Percentiles rank a stretch among this genome's conserved stretches.
Conservation (phyloP, 2,329 filamentous ascomycete genomes). For the Alternaria novae-zelandiae region DNA sequence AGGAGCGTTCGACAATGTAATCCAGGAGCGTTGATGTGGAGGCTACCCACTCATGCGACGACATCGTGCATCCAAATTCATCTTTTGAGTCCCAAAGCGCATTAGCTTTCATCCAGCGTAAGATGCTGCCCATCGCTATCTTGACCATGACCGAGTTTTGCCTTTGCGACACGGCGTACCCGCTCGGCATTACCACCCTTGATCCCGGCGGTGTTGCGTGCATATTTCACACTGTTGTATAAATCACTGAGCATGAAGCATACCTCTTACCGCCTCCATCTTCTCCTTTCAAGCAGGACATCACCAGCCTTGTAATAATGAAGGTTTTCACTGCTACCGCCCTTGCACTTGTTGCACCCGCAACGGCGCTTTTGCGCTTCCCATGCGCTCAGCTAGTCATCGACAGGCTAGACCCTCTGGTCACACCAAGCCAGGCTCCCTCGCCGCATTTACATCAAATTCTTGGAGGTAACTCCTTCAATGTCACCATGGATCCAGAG, state of each 20-base stretch:
- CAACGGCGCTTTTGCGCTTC: conserved; percentile 30
- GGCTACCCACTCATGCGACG: not conserved
- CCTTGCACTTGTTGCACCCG: conserved; percentile 23
- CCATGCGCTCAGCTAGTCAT: conserved; percentile 34
- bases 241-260: not conserved
- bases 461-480: conserved; percentile 34
- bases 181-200: not conserved
- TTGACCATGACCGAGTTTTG: not conserved
- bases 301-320: conserved; percentile 19
- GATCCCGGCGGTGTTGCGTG: not conserved
- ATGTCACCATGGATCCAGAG: conserved; percentile 28
- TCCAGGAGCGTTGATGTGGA: not conserved
- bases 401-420: conserved; percentile 32
- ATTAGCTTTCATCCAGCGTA: not conserved
- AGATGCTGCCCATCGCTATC: not conserved
- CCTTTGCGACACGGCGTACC: not conserved
- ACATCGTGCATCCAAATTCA: not conserved
- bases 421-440: conserved; percentile 29
- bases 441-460: conserved; percentile 37
- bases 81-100: not conserved
- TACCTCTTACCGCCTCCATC: not conserved
- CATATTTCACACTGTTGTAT: not conserved
- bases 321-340: conserved; percentile 14
- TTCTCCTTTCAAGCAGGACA: not conserved
- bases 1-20: not conserved